phyloP scores from a whole-genome alignment of 768 basidiomycete genomes.

The Polyporus arcularius region DNA sequence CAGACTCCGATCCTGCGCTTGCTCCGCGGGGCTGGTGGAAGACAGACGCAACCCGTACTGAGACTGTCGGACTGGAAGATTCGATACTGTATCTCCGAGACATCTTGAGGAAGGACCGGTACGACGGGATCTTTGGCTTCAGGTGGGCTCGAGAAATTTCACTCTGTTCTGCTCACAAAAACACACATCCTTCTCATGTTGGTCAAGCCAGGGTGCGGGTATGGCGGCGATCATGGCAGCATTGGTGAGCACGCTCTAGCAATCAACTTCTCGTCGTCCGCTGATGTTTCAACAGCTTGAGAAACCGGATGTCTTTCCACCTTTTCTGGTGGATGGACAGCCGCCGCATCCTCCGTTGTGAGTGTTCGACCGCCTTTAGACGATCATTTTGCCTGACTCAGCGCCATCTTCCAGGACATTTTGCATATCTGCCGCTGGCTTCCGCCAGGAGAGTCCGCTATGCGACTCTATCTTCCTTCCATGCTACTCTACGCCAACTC shows the following conservation, averaged over 20 bases:
- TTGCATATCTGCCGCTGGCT: slow-evolving; percentile 77
- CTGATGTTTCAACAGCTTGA: slow-evolving; percentile 45
- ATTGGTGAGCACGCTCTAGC: slow-evolving; percentile 46
- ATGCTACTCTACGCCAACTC: slow-evolving; percentile 62
- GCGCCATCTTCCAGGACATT: slow-evolving; percentile 45
- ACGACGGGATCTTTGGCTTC: slow-evolving; percentile 83
- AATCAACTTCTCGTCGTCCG: too few relatives aligned
- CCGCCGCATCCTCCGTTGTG: slow-evolving; percentile 78
- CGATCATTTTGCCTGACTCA: too few relatives aligned
- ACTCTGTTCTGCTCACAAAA: too few relatives aligned
- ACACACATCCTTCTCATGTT: slow-evolving; percentile 7
- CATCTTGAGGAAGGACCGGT: slow-evolving; percentile 56
- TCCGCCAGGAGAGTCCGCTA: slow-evolving; percentile 50
- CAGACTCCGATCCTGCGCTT: slow-evolving; percentile 50
- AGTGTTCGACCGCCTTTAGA: slow-evolving; percentile 22
- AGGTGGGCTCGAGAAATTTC: slow-evolving; percentile 45
- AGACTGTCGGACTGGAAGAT: slow-evolving; percentile 57
- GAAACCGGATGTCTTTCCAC: slow-evolving; percentile 50
- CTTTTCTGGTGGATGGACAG: slow-evolving; percentile 63
- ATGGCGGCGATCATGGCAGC: slow-evolving; percentile 72
- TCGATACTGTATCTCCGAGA: slow-evolving; percentile 57
- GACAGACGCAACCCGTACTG: slow-evolving; percentile 50
- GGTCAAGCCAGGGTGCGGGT: slow-evolving; percentile 70
- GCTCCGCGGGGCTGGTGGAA: slow-evolving; percentile 77
- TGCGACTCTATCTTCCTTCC: slow-evolving; percentile 50